Conservation (phyloP, 148 eudicot species). For the Selenicereus undatus region DNA sequence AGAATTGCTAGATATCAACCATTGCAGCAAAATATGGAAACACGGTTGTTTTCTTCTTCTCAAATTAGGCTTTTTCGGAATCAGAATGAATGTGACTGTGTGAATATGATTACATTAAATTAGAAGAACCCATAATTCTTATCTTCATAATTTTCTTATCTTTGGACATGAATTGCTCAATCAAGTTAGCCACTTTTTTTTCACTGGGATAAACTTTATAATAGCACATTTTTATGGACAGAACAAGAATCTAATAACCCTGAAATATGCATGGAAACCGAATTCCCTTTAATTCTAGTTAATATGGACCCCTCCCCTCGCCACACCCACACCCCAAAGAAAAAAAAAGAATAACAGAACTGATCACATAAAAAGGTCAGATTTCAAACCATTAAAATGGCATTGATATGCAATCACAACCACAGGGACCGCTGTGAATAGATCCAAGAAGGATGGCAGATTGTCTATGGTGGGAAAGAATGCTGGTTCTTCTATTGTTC, state of each 20-base stretch:
- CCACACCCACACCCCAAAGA: neutral
- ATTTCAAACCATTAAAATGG: constrained; percentile 74
- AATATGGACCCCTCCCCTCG: no score
- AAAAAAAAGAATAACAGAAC: neutral
- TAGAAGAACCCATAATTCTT: no score
- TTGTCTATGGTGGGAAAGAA: constrained; percentile 57
- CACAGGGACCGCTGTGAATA: constrained; percentile 87
- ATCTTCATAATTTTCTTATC: no score
- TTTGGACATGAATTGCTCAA: neutral
- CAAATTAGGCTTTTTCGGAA: no score
- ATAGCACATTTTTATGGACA: neutral
- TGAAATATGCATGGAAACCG: no score
- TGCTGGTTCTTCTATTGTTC: constrained; percentile 59
- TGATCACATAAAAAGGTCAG: neutral
- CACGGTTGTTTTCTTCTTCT: no score
- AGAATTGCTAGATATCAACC: neutral
- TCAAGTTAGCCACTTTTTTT: neutral
- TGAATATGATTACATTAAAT: no score
- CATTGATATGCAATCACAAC: constrained; percentile 91
- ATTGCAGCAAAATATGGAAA: neutral
- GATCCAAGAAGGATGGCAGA: constrained; percentile 52
- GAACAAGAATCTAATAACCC: neutral
- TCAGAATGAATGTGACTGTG: no score
- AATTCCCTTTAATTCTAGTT: no score
- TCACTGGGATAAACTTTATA: neutral